Base-by-base conservation (phyloP, 164 flowering plant species). In the Magnolia kwangsiensis region DNA sequence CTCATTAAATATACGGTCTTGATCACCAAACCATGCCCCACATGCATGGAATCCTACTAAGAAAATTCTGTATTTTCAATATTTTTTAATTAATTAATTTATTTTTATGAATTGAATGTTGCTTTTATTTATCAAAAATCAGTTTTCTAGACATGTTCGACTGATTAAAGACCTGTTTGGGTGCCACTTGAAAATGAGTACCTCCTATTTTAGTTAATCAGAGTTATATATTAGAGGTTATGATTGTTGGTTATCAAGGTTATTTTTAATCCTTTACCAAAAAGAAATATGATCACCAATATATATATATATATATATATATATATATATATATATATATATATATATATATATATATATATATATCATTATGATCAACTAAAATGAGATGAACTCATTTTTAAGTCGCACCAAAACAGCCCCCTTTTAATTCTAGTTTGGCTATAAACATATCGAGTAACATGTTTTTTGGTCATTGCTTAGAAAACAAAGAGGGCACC, bases 401-500 rank as follows among this genome's bases (percentile, higher is more conserved):
- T 37, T 0, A 37, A 37, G 45, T 37, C 1, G 45, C 45, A 37
- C 45, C 45, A 37, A 37, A 55, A 9, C 16, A 55, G 16, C 59
- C 59, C 16, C 10, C 11, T 55, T 55, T 55, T 55, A 8, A 55
- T 55, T 14, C 11, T 55, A 14, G 11, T 9, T 55, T 9, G 59
- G 8, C 16, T 55, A 14, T 55, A 55, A 14, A 14, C 16, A 9
- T 55, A 9, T 18, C 0, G 59, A 55, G 10, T 55, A 9, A 63
- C n/a, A 20, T 31, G 20, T 76, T 7, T 63, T 18, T 76, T 27
- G 83, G 61, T 55, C 16, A 51, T 27, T 66, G 68, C 55, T 7
- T 70, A 95, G 97, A 95, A 95, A 95, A 86, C 93, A 45, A 95
- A 95, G 89, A 91, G 84, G 84, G 88, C 88, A 19, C 86, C 93